Percentiles rank a stretch among this genome's conserved stretches.
phyloP scores from a whole-genome alignment of 2,329 filamentous ascomycete species.

The Chaetomium sp. region DNA sequence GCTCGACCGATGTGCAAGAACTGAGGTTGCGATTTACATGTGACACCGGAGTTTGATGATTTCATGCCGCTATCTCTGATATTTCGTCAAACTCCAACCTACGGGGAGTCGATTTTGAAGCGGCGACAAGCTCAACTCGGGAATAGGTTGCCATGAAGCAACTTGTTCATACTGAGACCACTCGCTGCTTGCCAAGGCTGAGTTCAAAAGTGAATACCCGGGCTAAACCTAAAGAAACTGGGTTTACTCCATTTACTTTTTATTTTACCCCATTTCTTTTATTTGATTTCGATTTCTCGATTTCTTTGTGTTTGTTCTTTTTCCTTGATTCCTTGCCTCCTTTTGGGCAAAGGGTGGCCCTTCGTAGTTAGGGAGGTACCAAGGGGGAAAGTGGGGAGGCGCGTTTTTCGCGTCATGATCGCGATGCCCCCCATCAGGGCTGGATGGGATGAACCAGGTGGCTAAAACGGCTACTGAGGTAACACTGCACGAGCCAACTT shows the following conservation, averaged over 20 bases:
- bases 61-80: neutral
- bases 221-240: too few species aligned
- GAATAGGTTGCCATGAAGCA: neutral
- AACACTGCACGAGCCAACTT: constrained; percentile 4
- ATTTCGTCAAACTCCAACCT: neutral
- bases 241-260: too few species aligned
- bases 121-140: neutral
- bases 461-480: neutral
- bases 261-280: too few species aligned
- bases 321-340: too few species aligned
- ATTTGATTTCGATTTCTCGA: too few species aligned
- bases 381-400: constrained; percentile 16
- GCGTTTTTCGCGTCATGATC: constrained; percentile 27
- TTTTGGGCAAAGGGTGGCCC: too few species aligned
- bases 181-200: constrained; percentile 2
- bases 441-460: constrained; percentile 12
- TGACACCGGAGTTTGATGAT: neutral
- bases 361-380: too few species aligned
- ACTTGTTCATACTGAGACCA: constrained; percentile 19
- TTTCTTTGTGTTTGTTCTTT: too few species aligned
- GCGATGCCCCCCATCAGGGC: constrained; percentile 14
- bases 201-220: too few species aligned
- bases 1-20: neutral
- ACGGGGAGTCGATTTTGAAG: neutral
- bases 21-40: neutral